Conservation (phyloP, 306 rosid genomes). For the Cicer cuneatum region DNA sequence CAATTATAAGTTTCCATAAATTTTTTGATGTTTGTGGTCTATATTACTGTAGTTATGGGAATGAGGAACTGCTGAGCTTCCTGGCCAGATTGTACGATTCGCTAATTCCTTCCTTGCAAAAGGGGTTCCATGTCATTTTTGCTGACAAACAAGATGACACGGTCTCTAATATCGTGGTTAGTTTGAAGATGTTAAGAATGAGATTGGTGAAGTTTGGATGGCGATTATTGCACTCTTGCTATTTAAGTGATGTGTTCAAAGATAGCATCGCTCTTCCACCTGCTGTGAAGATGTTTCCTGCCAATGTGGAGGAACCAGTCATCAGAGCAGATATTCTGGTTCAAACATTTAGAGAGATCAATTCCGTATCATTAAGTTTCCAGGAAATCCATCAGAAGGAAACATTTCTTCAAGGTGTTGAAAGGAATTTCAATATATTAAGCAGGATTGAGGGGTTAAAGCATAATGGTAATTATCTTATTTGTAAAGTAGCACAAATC, state of each 20-base stretch:
- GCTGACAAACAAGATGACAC: conserved; percentile 56
- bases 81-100: conserved; percentile 92
- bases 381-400: conserved; percentile 62
- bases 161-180: conserved; percentile 52
- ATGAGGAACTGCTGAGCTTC: conserved; percentile 74
- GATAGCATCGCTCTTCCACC: conserved; percentile 63
- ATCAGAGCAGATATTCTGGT: conserved; percentile 88
- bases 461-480: conserved; percentile 59
- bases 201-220: conserved; percentile 85
- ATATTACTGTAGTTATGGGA: conserved; percentile 67
- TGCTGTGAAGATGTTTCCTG: conserved; percentile 89
- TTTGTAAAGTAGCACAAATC: conserved; percentile 12
- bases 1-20: not conserved
- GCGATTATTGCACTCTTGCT: conserved; percentile 75
- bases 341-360: conserved; percentile 84
- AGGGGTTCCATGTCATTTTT: conserved; percentile 53
- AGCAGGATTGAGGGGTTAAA: conserved; percentile 64
- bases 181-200: conserved; percentile 78
- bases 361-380: conserved; percentile 61
- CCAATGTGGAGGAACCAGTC: conserved; percentile 85
- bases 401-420: conserved; percentile 82
- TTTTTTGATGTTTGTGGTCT: conserved; percentile 29
- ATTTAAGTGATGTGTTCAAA: conserved; percentile 76
- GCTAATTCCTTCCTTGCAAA: conserved; percentile 71
- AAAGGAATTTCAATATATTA: conserved; percentile 61